Evolutionary conservation across 768 basidiomycete genomes (phyloP), one percentile per base, ranked within the genome.

Genomic region (Kwoniella sp.): DNA sequence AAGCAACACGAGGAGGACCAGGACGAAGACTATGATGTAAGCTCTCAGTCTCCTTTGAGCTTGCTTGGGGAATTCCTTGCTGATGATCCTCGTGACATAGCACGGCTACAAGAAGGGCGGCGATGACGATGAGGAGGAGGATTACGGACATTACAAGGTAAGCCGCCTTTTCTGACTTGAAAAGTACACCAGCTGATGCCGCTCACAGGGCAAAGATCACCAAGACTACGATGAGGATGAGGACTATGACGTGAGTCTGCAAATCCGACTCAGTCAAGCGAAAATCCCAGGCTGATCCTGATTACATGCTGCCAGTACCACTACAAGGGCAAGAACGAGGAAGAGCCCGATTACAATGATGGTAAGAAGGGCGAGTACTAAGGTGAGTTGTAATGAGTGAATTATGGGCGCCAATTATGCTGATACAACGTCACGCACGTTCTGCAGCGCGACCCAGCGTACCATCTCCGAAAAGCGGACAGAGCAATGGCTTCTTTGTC

Each of bases 131-230:
- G 56, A 57, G 9, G 54, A 55, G 7, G 54, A 34, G 12, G 54
- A 37, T 4, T 28, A 41, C 22, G 9, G 2, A 12, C 37, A 57
- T n/a, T 3, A 25, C 56, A 38, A 45, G 25, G 34, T 57, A 22
- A 57, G 37, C n/a, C 15, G 12, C 41, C 11, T 23, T 34, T 55
- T 38, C 23, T 26, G 28, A 22, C 29, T 26, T 25, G 34, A 37
- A 37, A 13, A 7, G 34, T 5, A 23, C 53, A 8, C 28, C 2
- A 37, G 0, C 47, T 25, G 45, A 50, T 30, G 41, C 41, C 4
- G 9, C 41, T 20, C 20, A 20, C 41, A 59, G 28, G 58, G 47
- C 29, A 50, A 59, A 4, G 28, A 59, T 50, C 55, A 57, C 34
- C n/a, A 57, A n/a, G 22, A 41, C 15, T 22, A 57, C 37, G 37